Evolutionary conservation across 2,329 filamentous ascomycete species (phyloP), one percentile per base, ranked within the genome.

Genomic region (Acephala macrosclerotiorum): DNA sequence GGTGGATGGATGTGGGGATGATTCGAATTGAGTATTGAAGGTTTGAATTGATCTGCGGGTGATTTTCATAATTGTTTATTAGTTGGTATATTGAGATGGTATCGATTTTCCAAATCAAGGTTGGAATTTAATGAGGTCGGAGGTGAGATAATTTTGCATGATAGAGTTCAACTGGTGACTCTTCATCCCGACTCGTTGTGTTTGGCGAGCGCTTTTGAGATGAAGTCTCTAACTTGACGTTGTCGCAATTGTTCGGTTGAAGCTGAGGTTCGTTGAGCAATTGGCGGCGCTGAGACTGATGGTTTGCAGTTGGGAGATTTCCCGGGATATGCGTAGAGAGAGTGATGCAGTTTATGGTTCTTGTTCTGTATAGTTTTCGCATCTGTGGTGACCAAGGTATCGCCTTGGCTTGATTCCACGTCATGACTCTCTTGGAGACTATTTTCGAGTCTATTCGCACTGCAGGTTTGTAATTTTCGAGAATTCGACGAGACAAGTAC

Each of bases 191-290:
- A 18, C 25, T 56, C 38, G 7, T 20, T 7, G 26, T 58, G 60
- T 65, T 65, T 58, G 51, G 35, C 35, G 26, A 29, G 42, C 47
- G 40, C 56, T 59, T 29, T 29, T 64, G 45, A 59, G 62, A 58
- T 61, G 58, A 61, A n/a, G 25, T 60, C 56, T 62, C 51, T 36
- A 49, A 60, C 60, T 60, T 62, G 60, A 63, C 64, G 35, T 49
- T 59, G 64, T 63, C 64, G 62, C 63, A 59, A 55, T 64, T 51
- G 58, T 60, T 60, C 58, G 26, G 58, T 38, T 60, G 42, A 57
- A 20, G 14, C 33, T 56, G 25, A 36, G 51, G 51, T 35, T 56
- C n/a, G 45, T 49, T 49, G n/a, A 49, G 38, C 20, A 22, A 22
- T 25, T 49, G 20, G 20, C n/a, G 20, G 3, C 6, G 45, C 18